Evolutionary conservation across 2,329 filamentous ascomycete species (phyloP), one percentile per base, ranked within the genome.

Genomic region (Calonectria honghensis): DNA sequence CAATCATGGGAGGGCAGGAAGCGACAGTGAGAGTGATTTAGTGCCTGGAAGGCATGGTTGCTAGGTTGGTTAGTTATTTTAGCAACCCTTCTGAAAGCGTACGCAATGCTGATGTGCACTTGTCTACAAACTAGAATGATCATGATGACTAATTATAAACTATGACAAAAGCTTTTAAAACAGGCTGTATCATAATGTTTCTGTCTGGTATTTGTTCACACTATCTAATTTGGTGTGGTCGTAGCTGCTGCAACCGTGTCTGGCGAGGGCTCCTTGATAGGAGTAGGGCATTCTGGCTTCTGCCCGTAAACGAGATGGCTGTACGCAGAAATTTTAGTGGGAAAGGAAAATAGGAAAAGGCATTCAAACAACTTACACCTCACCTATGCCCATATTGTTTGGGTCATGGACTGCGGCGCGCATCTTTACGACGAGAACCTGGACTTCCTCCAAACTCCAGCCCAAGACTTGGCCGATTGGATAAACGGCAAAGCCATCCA

Each of bases 401-500:
- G 70, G 70, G 24, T 68, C 39, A 3, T 52, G 64, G 10, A 68
- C 52, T 2, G 41, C 50, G 35, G 39, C 10, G 1, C 70, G 70
- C 70, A 72, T 68, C 64, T 72, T 67, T 6, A 61, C 61, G 6
- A 72, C 69, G 6, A 72, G 39, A 10, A 57, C 69, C 24, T 72
- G 32, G 9, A 66, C 61, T 61, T 72, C 69, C 31, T 72, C 61
- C 7, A 66, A 35, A 29, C 29, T 72, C 69, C 69, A 72, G 16
- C 61, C 69, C 20, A 72, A 24, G 9, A 72, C 45, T 31, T 72
- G 29, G 13, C 64, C 64, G 29, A 67, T 67, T 9, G 48, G 64
- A 24, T 51, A 52, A 6, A 67, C 32, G n/a, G 48, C 64, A 51
- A 67, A 67, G 2, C 64, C 64, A 35, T 67, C 64, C 20, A 67